Evolutionary conservation across 495 filamentous ascomycete species (phyloP), one percentile per base, ranked within the genome.

Genomic region (Lasiosphaeriaceae sp.): DNA sequence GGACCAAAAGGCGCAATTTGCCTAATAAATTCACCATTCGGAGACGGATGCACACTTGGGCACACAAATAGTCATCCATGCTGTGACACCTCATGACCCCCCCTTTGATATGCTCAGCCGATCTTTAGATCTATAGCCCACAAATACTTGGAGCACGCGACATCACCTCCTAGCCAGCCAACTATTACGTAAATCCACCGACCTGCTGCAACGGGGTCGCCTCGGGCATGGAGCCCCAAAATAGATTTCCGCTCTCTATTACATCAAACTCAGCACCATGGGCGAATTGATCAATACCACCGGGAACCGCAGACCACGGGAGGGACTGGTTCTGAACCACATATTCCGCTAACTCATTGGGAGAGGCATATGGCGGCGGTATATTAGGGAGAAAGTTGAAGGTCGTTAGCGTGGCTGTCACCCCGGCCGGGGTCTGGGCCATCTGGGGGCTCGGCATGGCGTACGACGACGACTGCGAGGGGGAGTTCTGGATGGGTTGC

Each of bases 271-370:
- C 63, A 6, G 61, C 55, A n/a, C 75, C 75, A 54, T 71, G 68
- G 34, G 75, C 67, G 55, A 78, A 78, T 50, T 68, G 66, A 45
- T 70, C 68, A 3, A 76, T 62, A 16, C 73, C 72, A 2, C 75
- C 75, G 8, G 73, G 72, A 24, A 56, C 23, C 54, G 64, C 50
- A 58, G 60, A 26, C 74, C 69, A 63, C 57, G 71, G 67, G 56
- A 66, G 37, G 14, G 54, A 55, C 54, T 73, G 67, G 53, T 70
- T 66, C 19, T 65, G 59, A 8, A 63, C 59, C 16, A 78, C 55
- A 11, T 64, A 64, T 9, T 64, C 57, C 43, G 52, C 56, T 11
- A 71, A 64, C 21, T 66, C 60, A 51, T 62, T 35, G n/a, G 47
- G 41, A 23, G 60, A 52, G 22, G 45, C 44, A 31, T 73, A 64